phyloP scores from a whole-genome alignment of 192 early-diverging fungal genomes.

The Mortierella alpina region DNA sequence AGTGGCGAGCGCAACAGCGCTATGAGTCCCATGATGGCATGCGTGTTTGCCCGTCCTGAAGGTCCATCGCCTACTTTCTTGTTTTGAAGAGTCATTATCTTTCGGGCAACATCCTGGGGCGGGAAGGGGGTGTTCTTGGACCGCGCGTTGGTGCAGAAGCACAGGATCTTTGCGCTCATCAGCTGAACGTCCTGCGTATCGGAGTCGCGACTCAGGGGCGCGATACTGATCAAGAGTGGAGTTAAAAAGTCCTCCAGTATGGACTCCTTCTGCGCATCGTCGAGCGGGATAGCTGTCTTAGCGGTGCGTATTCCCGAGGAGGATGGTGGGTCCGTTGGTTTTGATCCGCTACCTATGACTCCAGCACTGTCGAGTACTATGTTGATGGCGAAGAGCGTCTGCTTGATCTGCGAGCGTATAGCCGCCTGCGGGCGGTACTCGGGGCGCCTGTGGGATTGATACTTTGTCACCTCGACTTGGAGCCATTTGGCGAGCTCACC shows the following conservation, averaged over 20 bases:
- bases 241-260: slow-evolving; percentile 18
- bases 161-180: slow-evolving; percentile 41
- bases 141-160: slow-evolving; percentile 13
- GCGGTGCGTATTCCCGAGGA: neutral
- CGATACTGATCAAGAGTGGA: slow-evolving; percentile 22
- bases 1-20: slow-evolving; percentile 20
- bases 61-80: neutral
- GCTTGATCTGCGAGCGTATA: slow-evolving; percentile 31
- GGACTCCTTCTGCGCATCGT: slow-evolving; percentile 8
- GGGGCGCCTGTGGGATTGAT: slow-evolving; percentile 5
- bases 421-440: slow-evolving; percentile 24
- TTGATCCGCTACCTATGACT: neutral
- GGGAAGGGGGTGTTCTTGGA: slow-evolving; percentile 11
- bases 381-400: slow-evolving; percentile 29
- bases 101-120: slow-evolving; percentile 1
- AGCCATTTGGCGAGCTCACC: slow-evolving; percentile 50
- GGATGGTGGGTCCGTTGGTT: neutral
- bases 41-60: neutral
- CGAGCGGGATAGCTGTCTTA: neutral
- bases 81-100: slow-evolving; percentile 8
- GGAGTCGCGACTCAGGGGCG: slow-evolving; percentile 15
- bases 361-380: slow-evolving; percentile 15
- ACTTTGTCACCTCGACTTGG: slow-evolving; percentile 23
- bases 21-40: neutral
- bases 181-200: slow-evolving; percentile 35